A percentile compares a stretch with the other conserved stretches of the same genome.
These are phyloP conservation scores for Aureobasidium lini DNA, from an alignment of 2,329 filamentous ascomycete genomes.

Conservation along the genomic window DNA sequence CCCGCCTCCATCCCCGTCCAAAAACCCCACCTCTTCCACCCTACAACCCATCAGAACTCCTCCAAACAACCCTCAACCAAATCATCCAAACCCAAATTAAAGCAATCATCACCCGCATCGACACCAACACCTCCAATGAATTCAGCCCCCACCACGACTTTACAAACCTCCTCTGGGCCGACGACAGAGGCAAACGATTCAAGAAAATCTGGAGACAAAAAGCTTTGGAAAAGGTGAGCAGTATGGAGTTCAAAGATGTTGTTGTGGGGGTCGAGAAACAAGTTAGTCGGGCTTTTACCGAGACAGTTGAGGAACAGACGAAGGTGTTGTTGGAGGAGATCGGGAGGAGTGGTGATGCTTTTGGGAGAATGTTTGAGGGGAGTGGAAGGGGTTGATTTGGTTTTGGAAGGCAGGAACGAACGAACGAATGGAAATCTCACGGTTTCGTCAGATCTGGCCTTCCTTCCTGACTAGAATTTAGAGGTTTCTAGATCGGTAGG, in stretches of 20 bases:
- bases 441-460: too few species aligned
- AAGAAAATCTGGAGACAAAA: neutral
- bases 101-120: neutral
- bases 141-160: neutral
- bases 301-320: neutral
- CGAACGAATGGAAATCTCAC: too few species aligned
- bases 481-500: too few species aligned
- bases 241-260: neutral
- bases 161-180: neutral
- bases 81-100: neutral
- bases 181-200: neutral
- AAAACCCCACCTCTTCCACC: neutral
- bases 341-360: neutral
- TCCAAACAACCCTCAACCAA: neutral
- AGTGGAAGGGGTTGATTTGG: too few species aligned
- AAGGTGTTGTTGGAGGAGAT: too few species aligned
- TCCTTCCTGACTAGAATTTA: too few species aligned
- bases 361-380: neutral
- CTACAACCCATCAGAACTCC: neutral
- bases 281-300: neutral
- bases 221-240: neutral
- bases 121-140: neutral
- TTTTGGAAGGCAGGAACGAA: neutral
- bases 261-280: neutral
- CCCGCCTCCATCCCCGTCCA: too few species aligned